Conservation (phyloP, 176 grass and related monocot species). For the Aegilops sharonensis region DNA sequence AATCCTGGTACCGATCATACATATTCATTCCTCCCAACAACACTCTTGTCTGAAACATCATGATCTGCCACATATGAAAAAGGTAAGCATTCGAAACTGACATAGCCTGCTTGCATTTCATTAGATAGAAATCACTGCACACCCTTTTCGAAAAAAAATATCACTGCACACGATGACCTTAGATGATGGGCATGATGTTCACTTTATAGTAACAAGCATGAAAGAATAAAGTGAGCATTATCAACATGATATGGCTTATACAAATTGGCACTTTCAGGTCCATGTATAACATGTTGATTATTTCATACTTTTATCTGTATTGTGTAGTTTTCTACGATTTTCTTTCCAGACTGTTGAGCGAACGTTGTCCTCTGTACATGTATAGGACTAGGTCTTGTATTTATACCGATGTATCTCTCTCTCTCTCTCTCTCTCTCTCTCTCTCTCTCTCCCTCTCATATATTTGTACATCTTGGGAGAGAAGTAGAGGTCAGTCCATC, state of each 20-base stretch:
- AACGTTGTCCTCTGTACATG: too few relatives aligned
- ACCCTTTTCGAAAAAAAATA: not conserved
- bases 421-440: too few relatives aligned
- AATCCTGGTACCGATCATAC: constrained; percentile 71
- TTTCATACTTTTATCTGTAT: not conserved
- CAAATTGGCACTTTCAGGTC: not conserved
- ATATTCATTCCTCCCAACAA: constrained; percentile 77
- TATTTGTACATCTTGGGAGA: too few relatives aligned
- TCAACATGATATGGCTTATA: not conserved
- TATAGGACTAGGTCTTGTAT: too few relatives aligned
- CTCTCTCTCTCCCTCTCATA: too few relatives aligned
- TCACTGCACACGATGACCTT: not conserved
- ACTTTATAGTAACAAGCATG: not conserved
- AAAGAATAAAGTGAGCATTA: not conserved
- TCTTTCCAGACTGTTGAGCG: not conserved
- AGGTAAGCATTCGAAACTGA: not conserved
- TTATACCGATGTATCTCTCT: too few relatives aligned
- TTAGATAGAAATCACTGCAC: not conserved
- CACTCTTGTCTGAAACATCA: constrained; percentile 95
- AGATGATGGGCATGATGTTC: not conserved
- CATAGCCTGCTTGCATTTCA: not conserved
- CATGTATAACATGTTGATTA: not conserved
- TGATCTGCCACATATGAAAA: constrained; percentile 51
- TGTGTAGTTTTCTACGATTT: not conserved
- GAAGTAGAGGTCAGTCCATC: too few relatives aligned